Conservation (phyloP, 768 basidiomycete species). For the Sarcodon sp. region DNA sequence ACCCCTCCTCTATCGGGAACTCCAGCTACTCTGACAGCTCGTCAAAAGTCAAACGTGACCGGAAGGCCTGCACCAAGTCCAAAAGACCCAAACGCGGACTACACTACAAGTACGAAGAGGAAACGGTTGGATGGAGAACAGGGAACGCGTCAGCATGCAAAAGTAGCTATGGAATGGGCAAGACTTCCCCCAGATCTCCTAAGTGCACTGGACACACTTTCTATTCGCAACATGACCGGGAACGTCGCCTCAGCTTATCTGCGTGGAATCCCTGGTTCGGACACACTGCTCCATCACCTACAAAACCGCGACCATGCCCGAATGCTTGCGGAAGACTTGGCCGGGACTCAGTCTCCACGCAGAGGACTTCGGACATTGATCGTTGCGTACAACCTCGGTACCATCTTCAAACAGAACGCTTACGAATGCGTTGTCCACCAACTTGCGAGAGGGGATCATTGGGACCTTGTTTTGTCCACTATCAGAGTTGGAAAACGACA, state of each 20-base stretch:
- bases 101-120: background rate
- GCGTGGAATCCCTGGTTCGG: background rate
- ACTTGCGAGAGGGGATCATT: conserved; percentile 32
- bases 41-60: background rate
- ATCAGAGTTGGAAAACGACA: conserved; percentile 37
- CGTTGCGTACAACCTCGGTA: conserved; percentile 37
- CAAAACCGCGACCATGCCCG: background rate
- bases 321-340: background rate
- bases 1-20: background rate
- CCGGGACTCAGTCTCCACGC: conserved; percentile 16
- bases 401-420: conserved; percentile 32
- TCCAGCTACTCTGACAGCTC: background rate
- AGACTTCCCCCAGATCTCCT: background rate
- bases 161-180: background rate
- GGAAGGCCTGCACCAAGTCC: no score
- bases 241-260: background rate
- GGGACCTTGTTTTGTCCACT: conserved; percentile 35
- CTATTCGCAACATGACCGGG: background rate
- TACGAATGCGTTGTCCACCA: conserved; percentile 46
- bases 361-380: conserved; percentile 31
- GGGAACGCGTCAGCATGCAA: background rate
- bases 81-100: background rate
- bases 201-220: background rate
- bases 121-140: background rate
- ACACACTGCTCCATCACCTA: background rate